Evolutionary conservation across 2,329 filamentous ascomycete genomes (phyloP).

Genomic region (Aspergillus luchuensis): DNA sequence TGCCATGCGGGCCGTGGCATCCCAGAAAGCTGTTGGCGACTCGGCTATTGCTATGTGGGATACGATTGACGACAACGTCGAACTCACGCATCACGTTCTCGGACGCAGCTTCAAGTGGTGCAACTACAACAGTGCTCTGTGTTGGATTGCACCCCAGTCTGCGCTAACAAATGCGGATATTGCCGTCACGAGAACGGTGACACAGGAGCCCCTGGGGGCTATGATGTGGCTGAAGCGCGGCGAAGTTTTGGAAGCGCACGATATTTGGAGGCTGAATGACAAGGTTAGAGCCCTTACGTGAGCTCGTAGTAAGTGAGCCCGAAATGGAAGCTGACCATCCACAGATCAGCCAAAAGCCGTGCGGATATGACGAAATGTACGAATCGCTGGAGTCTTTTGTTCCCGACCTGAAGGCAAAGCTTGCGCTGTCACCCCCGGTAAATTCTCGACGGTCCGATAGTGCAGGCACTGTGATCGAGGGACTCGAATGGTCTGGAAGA

Average conservation of each 20-base stretch:
- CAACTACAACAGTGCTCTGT: conserved; percentile 40
- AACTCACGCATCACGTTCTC: conserved; percentile 35
- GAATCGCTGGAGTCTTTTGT: conserved; percentile 12
- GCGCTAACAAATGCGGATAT: conserved; percentile 33
- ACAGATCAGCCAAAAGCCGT: background rate
- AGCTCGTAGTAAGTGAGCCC: no score
- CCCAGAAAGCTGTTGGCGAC: conserved; percentile 20
- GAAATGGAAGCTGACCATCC: background rate
- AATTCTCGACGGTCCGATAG: conserved; percentile 3
- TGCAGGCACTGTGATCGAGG: conserved; percentile 16
- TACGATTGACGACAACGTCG: conserved; percentile 35
- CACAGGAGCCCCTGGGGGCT: conserved; percentile 39
- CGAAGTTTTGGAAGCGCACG: conserved; percentile 37
- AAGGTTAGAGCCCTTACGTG: background rate
- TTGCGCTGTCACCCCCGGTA: conserved; percentile 7
- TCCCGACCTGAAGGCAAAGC: conserved; percentile 8
- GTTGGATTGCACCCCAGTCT: conserved; percentile 36
- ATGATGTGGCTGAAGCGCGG: conserved; percentile 44
- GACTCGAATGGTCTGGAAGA: conserved; percentile 17
- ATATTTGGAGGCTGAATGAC: conserved; percentile 33
- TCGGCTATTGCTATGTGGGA: conserved; percentile 34
- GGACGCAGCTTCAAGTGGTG: conserved; percentile 42
- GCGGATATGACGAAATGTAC: conserved; percentile 7
- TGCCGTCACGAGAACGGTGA: conserved; percentile 18
- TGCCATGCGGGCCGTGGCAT: conserved; percentile 19